Evolutionary conservation across 2,329 filamentous ascomycete species (phyloP), one percentile per base, ranked within the genome.

Genomic region (Ceratocystis colombiana): DNA sequence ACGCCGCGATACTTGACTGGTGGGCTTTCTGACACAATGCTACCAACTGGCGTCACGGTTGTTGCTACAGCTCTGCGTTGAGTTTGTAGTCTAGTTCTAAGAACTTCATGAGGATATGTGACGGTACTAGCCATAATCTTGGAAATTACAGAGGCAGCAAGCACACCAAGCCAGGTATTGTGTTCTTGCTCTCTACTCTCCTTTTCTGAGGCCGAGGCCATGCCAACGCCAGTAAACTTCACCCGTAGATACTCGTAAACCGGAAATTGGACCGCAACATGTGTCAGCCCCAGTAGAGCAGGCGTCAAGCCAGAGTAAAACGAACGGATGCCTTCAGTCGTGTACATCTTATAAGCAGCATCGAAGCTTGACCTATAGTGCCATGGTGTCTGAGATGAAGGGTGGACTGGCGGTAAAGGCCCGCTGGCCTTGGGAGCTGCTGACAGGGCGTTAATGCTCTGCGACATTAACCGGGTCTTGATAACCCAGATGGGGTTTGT

Each of bases 401-500:
- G 80, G 64, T 81, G 77, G 17, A 80, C 77, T 2, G 82, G 83
- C 22, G 82, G 81, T 1, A 81, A 25, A 41, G 64, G 33, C 12
- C 46, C 41, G 12, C 28, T 55, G 30, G 45, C 25, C 73, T 74
- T 81, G 73, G 72, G 61, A n/a, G 69, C 67, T 77, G 79, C 41
- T 20, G 55, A 59, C 20, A 64, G 37, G 7, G 20, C 28, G 15
- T n/a, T 55, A 76, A 80, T 70, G 82, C 86, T 88, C 78, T 97
- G 94, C 46, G 94, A 96, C 94, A 97, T 97, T 71, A 99, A 83
- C 70, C 94, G 84, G 62, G 94, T 99, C 77, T 99, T 99, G 78
- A 99, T 96, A 46, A 99, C 94, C 94, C 94, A 99, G 68, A 99
- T 99, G 0, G 94, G 94, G 75, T 97, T 99, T 28, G 94, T 99